A percentile compares a stretch with the other conserved stretches of the same genome.
Conservation (phyloP, 176 grass and related monocot genomes). For the Avena sativa region DNA sequence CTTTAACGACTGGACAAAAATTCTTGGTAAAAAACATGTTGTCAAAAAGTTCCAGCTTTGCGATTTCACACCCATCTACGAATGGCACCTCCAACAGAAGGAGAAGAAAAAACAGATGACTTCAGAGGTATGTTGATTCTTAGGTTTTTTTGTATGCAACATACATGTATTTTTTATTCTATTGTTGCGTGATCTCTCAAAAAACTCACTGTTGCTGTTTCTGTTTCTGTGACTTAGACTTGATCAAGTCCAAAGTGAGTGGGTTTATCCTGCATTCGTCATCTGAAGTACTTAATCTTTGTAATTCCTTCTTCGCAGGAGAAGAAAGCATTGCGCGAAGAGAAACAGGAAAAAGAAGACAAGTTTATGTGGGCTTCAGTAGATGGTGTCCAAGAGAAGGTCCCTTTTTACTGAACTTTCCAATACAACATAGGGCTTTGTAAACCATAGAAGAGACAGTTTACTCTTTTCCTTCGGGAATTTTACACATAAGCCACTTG, state of each 20-base stretch:
- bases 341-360: slow-evolving; percentile 82
- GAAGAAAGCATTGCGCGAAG: slow-evolving; percentile 79
- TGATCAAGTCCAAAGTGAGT: neutral
- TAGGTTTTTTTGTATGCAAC: neutral
- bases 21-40: slow-evolving; percentile 83
- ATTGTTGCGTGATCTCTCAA: neutral
- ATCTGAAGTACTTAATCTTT: slow-evolving; percentile 17
- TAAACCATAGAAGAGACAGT: slow-evolving; percentile 8
- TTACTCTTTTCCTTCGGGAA: neutral
- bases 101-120: slow-evolving; percentile 98
- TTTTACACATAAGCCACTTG: neutral
- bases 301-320: slow-evolving; percentile 60
- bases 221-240: neutral
- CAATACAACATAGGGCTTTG: neutral
- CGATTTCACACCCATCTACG: slow-evolving; percentile 92
- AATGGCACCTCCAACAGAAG: slow-evolving; percentile 92
- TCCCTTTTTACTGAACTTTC: slow-evolving; percentile 22
- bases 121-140: slow-evolving; percentile 57
- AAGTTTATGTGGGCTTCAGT: slow-evolving; percentile 97
- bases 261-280: neutral
- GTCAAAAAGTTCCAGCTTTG: slow-evolving; percentile 85
- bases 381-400: slow-evolving; percentile 95
- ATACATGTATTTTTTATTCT: neutral
- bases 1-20: slow-evolving; percentile 75
- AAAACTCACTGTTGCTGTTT: neutral